These are phyloP conservation scores for Kandelia obovata DNA, from an alignment of 345 rosid genomes.

Conservation along the genomic window DNA sequence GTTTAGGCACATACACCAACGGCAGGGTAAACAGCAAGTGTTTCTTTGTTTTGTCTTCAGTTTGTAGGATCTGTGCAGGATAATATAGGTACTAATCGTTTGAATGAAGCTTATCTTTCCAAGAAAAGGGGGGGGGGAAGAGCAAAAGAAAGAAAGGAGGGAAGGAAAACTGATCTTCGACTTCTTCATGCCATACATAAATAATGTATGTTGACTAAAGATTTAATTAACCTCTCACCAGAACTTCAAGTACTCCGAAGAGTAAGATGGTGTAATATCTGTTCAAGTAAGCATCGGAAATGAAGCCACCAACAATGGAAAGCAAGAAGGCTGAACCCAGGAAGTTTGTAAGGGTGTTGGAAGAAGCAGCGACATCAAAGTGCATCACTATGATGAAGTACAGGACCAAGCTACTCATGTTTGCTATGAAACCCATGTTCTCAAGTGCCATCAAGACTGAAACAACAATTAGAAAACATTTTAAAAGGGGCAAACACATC, in stretches of 20 bases:
- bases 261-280: slow-evolving; percentile 33
- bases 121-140: too few relatives aligned
- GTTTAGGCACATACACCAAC: too few relatives aligned
- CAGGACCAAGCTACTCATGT: slow-evolving; percentile 41
- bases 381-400: slow-evolving; percentile 39
- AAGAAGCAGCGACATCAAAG: slow-evolving; percentile 26
- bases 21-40: too few relatives aligned
- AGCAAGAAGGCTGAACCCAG: slow-evolving; percentile 57
- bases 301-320: slow-evolving; percentile 50
- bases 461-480: not conserved
- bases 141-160: too few relatives aligned
- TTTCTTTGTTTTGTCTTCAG: too few relatives aligned
- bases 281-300: slow-evolving; percentile 48
- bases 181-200: too few relatives aligned
- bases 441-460: slow-evolving; percentile 39
- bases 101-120: too few relatives aligned
- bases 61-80: too few relatives aligned
- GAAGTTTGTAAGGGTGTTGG: slow-evolving; percentile 53
- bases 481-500: not conserved
- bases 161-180: too few relatives aligned
- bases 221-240: slow-evolving; percentile 20
- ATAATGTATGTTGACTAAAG: not conserved
- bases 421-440: slow-evolving; percentile 62
- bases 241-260: slow-evolving; percentile 42
- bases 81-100: too few relatives aligned